Evolutionary conservation across 805 yeast species (phyloP).

Genomic region (Saccharomycodes ludwigii): DNA sequence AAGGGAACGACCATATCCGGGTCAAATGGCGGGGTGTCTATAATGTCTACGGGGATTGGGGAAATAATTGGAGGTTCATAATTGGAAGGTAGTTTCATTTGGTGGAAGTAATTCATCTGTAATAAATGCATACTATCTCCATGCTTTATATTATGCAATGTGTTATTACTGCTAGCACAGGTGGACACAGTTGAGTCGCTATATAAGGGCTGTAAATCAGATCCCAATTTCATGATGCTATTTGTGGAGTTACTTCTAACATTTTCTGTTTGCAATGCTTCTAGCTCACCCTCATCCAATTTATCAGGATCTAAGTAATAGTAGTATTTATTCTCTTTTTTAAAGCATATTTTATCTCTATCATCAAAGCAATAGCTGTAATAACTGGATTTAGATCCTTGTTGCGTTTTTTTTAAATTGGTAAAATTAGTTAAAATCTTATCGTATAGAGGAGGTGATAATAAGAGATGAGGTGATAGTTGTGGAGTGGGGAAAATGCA

Average conservation of each 20-base stretch:
- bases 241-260: too few species aligned
- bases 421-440: constrained; percentile 19
- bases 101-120: constrained; percentile 5
- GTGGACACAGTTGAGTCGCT: background rate
- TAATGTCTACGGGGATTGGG: constrained; percentile 53
- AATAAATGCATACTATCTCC: background rate
- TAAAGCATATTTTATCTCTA: too few species aligned
- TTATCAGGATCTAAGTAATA: background rate
- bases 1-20: constrained; percentile 62
- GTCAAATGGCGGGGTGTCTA: constrained; percentile 65
- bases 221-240: too few species aligned
- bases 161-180: constrained; percentile 3
- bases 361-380: background rate
- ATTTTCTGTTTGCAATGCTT: too few species aligned
- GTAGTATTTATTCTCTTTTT: background rate
- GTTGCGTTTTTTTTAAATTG: constrained; percentile 10
- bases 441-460: constrained; percentile 29
- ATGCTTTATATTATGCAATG: constrained; percentile 2
- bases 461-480: constrained; percentile 17
- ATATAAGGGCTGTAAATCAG: too few species aligned
- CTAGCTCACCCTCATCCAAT: background rate
- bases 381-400: background rate
- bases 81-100: constrained; percentile 5
- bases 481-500: constrained; percentile 23
- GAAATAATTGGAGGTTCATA: constrained; percentile 40